These are phyloP conservation scores for Catharanthus roseus DNA, from an alignment of 257 asterid genomes.

Conservation along the genomic window DNA sequence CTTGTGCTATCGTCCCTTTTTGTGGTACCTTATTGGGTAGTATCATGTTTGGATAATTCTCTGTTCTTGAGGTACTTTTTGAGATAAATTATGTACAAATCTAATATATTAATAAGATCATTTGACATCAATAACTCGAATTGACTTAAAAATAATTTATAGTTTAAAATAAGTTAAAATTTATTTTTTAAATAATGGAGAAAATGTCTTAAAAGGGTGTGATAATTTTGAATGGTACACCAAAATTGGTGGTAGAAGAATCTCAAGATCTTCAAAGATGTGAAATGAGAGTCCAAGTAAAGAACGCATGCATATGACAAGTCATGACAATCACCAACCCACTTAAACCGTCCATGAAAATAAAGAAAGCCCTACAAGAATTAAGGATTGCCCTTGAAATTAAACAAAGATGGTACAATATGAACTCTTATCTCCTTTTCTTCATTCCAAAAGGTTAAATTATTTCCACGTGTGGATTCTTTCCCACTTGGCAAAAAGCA, in stretches of 20 bases:
- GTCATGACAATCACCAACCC: constrained; percentile 29
- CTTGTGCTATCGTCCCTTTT: no score
- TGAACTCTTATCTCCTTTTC: background rate
- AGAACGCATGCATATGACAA: background rate
- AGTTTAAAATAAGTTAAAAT: no score
- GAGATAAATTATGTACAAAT: no score
- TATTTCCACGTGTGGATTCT: background rate
- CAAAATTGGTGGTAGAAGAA: background rate
- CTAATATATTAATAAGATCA: no score
- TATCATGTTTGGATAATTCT: no score
- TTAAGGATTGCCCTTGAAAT: background rate
- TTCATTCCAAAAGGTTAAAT: background rate
- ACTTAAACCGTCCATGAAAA: constrained; percentile 34
- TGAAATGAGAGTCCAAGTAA: constrained; percentile 11
- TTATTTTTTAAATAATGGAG: no score
- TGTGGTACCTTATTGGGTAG: no score
- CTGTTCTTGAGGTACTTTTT: no score
- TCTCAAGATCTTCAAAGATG: background rate
- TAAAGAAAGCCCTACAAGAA: constrained; percentile 11
- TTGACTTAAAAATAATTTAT: no score
- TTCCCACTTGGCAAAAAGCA: background rate
- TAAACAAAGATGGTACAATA: background rate
- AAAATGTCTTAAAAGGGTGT: background rate
- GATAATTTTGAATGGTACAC: background rate
- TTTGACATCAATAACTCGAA: no score